These are phyloP conservation scores for Fusarium sp. DNA, from an alignment of 2,329 filamentous ascomycete species.

Conservation along the genomic window DNA sequence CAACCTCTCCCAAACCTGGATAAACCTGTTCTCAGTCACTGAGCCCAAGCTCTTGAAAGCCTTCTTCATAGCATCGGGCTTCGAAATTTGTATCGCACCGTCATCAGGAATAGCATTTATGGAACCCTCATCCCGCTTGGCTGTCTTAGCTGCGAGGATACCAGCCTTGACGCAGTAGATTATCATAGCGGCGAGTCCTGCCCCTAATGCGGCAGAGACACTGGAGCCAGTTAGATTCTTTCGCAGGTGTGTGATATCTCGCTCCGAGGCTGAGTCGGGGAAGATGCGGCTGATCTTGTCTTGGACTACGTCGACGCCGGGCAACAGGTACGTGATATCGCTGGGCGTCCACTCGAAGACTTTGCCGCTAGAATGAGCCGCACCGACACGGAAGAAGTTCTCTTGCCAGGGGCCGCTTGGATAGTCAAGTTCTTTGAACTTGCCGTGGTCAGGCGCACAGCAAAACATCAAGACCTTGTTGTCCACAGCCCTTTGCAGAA, in stretches of 20 bases:
- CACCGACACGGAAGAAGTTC: neutral
- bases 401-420: neutral
- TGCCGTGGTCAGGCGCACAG: constrained; percentile 5
- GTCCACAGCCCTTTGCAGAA: neutral
- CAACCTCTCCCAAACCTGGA: constrained; percentile 1
- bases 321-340: neutral
- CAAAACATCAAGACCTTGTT: constrained; percentile 1
- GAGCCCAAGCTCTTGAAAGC: neutral
- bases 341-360: neutral
- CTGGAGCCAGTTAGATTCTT: neutral
- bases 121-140: neutral
- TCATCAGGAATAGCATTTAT: neutral
- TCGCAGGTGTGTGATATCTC: neutral
- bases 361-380: neutral
- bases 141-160: neutral
- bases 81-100: neutral
- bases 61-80: constrained; percentile 1
- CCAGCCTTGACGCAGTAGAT: constrained; percentile 3
- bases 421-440: neutral
- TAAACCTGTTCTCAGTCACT: neutral
- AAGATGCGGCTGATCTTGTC: neutral
- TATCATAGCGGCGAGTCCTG: constrained; percentile 4
- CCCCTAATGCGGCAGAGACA: neutral
- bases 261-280: neutral
- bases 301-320: neutral